A percentile compares a stretch with the other conserved stretches of the same genome.
Evolutionary conservation across 2,329 filamentous ascomycete genomes (phyloP).

Genomic region (Colletotrichum siamense): DNA sequence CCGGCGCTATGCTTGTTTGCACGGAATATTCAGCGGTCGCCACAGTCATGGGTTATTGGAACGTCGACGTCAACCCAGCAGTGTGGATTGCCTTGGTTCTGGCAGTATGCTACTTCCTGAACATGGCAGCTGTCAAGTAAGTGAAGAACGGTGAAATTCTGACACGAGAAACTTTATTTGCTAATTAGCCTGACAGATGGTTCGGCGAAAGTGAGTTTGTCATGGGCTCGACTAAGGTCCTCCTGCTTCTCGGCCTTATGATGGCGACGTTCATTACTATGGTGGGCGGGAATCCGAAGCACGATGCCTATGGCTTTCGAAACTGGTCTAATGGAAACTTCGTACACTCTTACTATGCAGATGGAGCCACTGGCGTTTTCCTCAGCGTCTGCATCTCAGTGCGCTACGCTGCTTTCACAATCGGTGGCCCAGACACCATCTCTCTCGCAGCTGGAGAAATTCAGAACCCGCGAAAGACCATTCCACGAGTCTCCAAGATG

Average conservation of each 20-base stretch:
- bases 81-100: conserved; percentile 56
- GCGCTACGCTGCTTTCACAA: conserved; percentile 72
- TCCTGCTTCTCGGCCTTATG: conserved; percentile 60
- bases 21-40: conserved; percentile 50
- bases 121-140: conserved; percentile 50
- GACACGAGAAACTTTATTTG: neutral
- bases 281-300: conserved; percentile 69
- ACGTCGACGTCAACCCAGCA: conserved; percentile 45
- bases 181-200: neutral
- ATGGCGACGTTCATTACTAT: conserved; percentile 71
- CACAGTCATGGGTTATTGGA: conserved; percentile 51
- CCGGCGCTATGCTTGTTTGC: conserved; percentile 49
- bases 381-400: conserved; percentile 61
- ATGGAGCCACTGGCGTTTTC: conserved; percentile 63
- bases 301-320: conserved; percentile 68
- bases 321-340: conserved; percentile 48
- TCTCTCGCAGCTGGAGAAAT: conserved; percentile 62
- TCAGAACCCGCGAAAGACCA: conserved; percentile 66
- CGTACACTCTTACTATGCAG: conserved; percentile 37
- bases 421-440: conserved; percentile 72
- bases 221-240: conserved; percentile 60
- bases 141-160: neutral
- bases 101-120: conserved; percentile 49
- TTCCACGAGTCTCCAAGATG: conserved; percentile 74
- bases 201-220: conserved; percentile 54